Percentiles rank a stretch among this genome's conserved stretches.
Evolutionary conservation across 106 monocot species (phyloP).

Genomic region (Posidonia australis): DNA sequence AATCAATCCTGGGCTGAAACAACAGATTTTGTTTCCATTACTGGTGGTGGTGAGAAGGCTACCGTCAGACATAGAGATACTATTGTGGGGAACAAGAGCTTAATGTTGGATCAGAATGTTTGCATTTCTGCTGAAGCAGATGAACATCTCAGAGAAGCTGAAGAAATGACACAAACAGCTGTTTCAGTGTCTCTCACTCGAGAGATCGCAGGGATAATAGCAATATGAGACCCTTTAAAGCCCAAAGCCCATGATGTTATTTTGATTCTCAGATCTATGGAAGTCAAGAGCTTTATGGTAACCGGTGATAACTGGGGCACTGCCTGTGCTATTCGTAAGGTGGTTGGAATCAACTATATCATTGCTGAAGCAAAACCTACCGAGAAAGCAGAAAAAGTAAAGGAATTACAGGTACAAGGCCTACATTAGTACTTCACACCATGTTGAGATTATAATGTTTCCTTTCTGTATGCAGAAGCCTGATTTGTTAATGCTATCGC

Average conservation of each 20-base stretch:
- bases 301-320: constrained; percentile 98
- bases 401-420: constrained; percentile 56
- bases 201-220: constrained; percentile 64
- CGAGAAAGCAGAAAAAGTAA: constrained; percentile 76
- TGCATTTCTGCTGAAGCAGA: constrained; percentile 46
- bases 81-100: constrained; percentile 69
- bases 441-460: too few species aligned
- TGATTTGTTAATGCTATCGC: too few species aligned
- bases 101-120: constrained; percentile 55
- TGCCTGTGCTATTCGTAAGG: constrained; percentile 67
- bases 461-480: too few species aligned
- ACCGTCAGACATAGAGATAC: constrained; percentile 39
- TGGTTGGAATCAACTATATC: constrained; percentile 57
- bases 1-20: constrained; percentile 41
- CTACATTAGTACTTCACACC: not conserved
- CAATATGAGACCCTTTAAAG: constrained; percentile 82
- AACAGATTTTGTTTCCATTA: constrained; percentile 49
- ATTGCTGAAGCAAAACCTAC: constrained; percentile 80
- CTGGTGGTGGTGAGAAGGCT: constrained; percentile 80
- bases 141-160: constrained; percentile 57
- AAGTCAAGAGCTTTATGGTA: constrained; percentile 82
- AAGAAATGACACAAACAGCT: constrained; percentile 61
- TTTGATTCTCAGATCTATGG: constrained; percentile 75
- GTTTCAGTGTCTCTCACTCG: constrained; percentile 50
- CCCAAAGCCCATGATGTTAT: constrained; percentile 62